Conservation (phyloP, 495 filamentous ascomycete genomes). For the Xylaria sp. region DNA sequence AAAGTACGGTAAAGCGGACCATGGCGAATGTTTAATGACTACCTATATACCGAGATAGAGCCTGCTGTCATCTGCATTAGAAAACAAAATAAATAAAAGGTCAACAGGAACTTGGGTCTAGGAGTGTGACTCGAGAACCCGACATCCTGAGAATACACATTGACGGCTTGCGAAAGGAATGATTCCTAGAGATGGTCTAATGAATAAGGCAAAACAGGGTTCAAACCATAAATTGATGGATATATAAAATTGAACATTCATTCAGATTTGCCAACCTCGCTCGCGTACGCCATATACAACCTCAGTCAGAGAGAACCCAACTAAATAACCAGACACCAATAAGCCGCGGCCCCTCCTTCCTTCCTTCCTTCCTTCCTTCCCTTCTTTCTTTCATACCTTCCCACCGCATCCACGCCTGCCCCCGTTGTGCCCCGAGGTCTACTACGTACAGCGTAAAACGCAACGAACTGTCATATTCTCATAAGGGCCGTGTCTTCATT, state of each 20-base stretch:
- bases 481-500: background rate
- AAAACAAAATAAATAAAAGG: background rate
- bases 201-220: too few relatives aligned
- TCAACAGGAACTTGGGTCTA: background rate
- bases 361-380: too few relatives aligned
- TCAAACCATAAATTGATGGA: too few relatives aligned
- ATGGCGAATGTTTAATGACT: background rate
- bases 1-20: background rate
- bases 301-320: too few relatives aligned
- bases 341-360: background rate
- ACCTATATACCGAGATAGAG: background rate
- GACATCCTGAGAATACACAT: background rate
- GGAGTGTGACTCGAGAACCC: background rate
- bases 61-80: background rate
- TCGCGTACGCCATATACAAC: conserved; percentile 7
- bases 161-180: background rate
- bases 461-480: background rate
- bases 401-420: background rate
- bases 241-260: background rate
- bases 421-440: background rate
- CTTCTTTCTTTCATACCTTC: background rate
- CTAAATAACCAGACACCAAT: background rate
- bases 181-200: background rate
- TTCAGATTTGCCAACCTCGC: background rate
- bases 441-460: too few relatives aligned